Conservation (phyloP, 2,329 filamentous ascomycete species). For the Xylaria sp. region DNA sequence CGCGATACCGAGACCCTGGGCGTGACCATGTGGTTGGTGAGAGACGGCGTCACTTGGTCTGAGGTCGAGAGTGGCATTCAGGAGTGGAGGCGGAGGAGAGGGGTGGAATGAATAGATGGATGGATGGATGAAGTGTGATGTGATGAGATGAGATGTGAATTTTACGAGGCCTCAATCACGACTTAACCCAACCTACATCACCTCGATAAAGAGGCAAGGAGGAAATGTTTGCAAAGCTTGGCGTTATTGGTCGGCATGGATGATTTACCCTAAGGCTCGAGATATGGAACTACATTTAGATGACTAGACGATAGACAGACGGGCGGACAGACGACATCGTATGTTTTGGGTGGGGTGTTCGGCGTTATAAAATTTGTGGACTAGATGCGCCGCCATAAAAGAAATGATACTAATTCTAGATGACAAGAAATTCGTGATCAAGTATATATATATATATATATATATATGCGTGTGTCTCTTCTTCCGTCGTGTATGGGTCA, state of each 20-base stretch:
- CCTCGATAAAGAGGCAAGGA: neutral
- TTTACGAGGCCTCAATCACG: neutral
- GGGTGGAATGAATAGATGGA: conserved; percentile 44
- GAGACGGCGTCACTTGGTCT: conserved; percentile 78
- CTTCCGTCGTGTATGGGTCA: neutral
- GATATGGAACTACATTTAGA: conserved; percentile 14
- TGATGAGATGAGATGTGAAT: conserved; percentile 10
- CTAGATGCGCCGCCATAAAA: conserved; percentile 4
- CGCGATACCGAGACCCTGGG: conserved; percentile 82
- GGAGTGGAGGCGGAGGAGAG: conserved; percentile 82
- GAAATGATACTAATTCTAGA: conserved; percentile 31
- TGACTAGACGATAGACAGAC: conserved; percentile 14
- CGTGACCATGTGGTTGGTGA: conserved; percentile 84
- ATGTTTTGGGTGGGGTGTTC: conserved; percentile 24
- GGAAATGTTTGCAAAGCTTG: conserved; percentile 8
- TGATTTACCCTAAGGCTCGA: neutral
- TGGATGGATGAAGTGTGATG: neutral
- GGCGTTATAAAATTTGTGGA: conserved; percentile 19
- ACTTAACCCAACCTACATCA: neutral
- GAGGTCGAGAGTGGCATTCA: conserved; percentile 84
- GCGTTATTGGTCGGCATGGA: conserved; percentile 23
- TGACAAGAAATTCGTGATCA: neutral
- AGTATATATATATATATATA: conserved; percentile 3
- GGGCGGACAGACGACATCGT: conserved; percentile 14
- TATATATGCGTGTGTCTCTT: neutral